These are phyloP conservation scores for Silene noctiflora DNA, from an alignment of 179 eudicot species.

Conservation along the genomic window DNA sequence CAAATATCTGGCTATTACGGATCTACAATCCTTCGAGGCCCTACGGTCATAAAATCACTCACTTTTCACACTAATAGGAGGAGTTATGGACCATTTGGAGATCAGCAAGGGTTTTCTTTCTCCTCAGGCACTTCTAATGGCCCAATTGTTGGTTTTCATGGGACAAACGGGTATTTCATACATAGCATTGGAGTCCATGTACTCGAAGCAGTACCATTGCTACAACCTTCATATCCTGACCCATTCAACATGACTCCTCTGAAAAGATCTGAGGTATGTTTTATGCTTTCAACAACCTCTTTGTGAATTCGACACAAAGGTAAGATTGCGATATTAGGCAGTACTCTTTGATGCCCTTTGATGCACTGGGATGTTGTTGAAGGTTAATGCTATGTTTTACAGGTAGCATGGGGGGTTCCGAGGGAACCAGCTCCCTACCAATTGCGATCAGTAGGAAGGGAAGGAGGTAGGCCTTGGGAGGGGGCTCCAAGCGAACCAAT, in stretches of 20 bases:
- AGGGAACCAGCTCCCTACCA: constrained; percentile 15
- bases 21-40: constrained; percentile 41
- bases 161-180: constrained; percentile 37
- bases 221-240: constrained; percentile 16
- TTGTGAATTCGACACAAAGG: neutral
- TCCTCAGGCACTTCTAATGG: constrained; percentile 32
- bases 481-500: constrained; percentile 13
- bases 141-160: constrained; percentile 39
- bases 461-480: constrained; percentile 36
- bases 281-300: neutral
- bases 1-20: constrained; percentile 39
- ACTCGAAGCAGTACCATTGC: constrained; percentile 23
- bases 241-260: constrained; percentile 19
- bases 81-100: constrained; percentile 45
- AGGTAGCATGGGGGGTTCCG: constrained; percentile 34
- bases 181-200: constrained; percentile 42
- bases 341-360: neutral
- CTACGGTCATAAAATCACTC: constrained; percentile 36
- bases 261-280: constrained; percentile 18
- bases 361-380: neutral
- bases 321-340: neutral
- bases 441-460: constrained; percentile 24
- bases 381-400: neutral
- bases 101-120: constrained; percentile 38
- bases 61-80: constrained; percentile 39